These are phyloP conservation scores for Canariomyces notabilis DNA, from an alignment of 2,329 filamentous ascomycete genomes.

Conservation along the genomic window DNA sequence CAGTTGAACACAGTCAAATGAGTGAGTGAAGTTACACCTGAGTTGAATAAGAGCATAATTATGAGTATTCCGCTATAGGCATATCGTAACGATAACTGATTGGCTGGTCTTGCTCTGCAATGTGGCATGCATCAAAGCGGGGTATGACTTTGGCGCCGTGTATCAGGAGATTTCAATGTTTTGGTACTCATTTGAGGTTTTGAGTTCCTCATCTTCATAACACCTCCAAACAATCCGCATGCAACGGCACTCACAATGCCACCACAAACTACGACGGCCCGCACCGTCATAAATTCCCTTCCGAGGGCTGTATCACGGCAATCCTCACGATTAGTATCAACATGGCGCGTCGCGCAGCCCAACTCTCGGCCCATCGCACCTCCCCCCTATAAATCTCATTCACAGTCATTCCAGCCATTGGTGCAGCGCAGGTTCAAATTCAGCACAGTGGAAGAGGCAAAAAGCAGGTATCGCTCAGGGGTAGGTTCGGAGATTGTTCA, in stretches of 20 bases:
- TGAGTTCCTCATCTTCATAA: constrained; percentile 7
- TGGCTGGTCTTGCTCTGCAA: background rate
- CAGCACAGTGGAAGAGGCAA: constrained; percentile 56
- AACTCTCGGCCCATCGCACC: constrained; percentile 23
- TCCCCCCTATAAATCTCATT: constrained; percentile 13
- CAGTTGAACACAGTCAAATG: background rate
- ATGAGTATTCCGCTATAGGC: background rate
- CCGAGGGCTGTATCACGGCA: constrained; percentile 31
- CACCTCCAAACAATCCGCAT: background rate
- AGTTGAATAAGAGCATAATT: constrained; percentile 12
- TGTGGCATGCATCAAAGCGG: constrained; percentile 2
- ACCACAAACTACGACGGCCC: constrained; percentile 33
- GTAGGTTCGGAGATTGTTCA: constrained; percentile 34
- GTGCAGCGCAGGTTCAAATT: constrained; percentile 37
- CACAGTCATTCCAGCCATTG: constrained; percentile 25
- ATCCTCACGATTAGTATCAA: constrained; percentile 41
- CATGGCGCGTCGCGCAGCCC: constrained; percentile 23
- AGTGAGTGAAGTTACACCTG: background rate
- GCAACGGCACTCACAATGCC: constrained; percentile 33
- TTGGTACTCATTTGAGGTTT: constrained; percentile 5
- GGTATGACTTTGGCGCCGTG: background rate
- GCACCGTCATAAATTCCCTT: constrained; percentile 33
- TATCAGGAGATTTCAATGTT: constrained; percentile 15
- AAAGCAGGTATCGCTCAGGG: constrained; percentile 53
- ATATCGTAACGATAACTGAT: background rate